Evolutionary conservation across 1,284 basidiomycete genomes (phyloP).

Genomic region (Marasmius oreades): DNA sequence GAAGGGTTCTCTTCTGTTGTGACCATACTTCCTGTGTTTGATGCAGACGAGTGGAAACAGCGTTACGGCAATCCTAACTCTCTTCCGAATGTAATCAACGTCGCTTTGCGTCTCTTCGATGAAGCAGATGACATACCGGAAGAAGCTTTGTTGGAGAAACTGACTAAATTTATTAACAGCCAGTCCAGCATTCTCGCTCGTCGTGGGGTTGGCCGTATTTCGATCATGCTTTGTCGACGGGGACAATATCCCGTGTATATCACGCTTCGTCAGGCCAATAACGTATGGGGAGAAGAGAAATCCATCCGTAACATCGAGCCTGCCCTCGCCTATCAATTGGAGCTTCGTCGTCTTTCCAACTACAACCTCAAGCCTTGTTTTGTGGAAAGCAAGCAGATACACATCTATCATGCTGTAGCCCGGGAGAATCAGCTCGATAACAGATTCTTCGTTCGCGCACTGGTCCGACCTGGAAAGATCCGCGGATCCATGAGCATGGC

Average conservation of each 20-base stretch:
- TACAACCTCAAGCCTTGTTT: conserved; percentile 95
- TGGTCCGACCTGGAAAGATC: conserved; percentile 93
- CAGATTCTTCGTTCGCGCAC: conserved; percentile 96
- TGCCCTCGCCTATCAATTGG: conserved; percentile 96
- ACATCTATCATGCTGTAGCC: conserved; percentile 95
- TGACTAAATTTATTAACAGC: conserved; percentile 75
- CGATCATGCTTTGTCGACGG: conserved; percentile 88
- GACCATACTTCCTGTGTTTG: conserved; percentile 68
- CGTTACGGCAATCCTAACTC: conserved; percentile 73
- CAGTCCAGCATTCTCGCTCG: conserved; percentile 59
- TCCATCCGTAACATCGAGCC: conserved; percentile 99
- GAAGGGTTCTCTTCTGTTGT: conserved; percentile 74
- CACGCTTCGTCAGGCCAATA: conserved; percentile 80
- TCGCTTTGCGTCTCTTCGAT: conserved; percentile 85
- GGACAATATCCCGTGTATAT: conserved; percentile 95
- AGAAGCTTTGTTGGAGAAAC: conserved; percentile 73
- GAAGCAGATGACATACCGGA: conserved; percentile 77
- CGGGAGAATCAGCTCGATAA: conserved; percentile 95
- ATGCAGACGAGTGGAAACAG: conserved; percentile 65
- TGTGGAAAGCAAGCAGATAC: conserved; percentile 93
- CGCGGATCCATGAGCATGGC: conserved; percentile 90
- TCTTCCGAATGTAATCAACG: conserved; percentile 90
- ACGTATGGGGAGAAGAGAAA: conserved; percentile 89
- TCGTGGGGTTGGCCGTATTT: conserved; percentile 89
- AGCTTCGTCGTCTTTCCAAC: conserved; percentile 93